Conservation (phyloP, 2,329 filamentous ascomycete species). For the Biscogniauxia mediterranea region DNA sequence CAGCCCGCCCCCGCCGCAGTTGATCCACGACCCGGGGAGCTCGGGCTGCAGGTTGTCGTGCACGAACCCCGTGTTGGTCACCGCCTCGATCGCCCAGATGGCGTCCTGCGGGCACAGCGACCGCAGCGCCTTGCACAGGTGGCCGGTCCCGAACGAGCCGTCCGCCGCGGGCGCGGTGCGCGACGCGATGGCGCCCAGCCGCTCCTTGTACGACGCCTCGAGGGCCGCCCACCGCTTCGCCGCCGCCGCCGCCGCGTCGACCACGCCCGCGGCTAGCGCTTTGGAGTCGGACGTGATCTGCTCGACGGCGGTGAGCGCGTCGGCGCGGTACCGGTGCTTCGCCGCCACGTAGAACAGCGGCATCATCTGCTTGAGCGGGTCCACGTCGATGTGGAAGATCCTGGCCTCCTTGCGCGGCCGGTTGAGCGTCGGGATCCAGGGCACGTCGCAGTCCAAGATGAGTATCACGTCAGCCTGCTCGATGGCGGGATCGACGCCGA, state of each 20-base stretch:
- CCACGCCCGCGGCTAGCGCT: conserved; percentile 35
- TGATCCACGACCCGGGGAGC: conserved; percentile 50
- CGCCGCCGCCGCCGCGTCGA: conserved; percentile 32
- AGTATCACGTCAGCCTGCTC: conserved; percentile 79
- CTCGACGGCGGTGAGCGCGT: conserved; percentile 61
- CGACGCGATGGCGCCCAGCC: conserved; percentile 58
- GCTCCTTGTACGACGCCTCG: conserved; percentile 55
- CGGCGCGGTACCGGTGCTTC: conserved; percentile 63
- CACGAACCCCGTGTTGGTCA: conserved; percentile 66
- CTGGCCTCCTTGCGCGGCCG: conserved; percentile 50
- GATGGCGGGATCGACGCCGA: conserved; percentile 71
- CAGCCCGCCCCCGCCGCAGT: conserved; percentile 52
- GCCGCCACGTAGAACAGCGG: conserved; percentile 70
- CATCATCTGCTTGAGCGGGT: conserved; percentile 69
- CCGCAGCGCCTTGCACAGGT: conserved; percentile 38
- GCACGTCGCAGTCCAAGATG: conserved; percentile 85
- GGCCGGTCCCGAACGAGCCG: conserved; percentile 58
- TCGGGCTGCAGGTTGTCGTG: conserved; percentile 66
- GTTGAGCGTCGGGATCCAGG: conserved; percentile 83
- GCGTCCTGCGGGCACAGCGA: conserved; percentile 47
- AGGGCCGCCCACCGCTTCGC: conserved; percentile 52
- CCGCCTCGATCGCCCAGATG: conserved; percentile 72
- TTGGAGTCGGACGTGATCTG: conserved; percentile 62
- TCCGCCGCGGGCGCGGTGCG: conserved; percentile 57
- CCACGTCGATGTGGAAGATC: conserved; percentile 64